These are phyloP conservation scores for Sclerotinia glacialis DNA, from an alignment of 2,329 filamentous ascomycete species.

Conservation along the genomic window DNA sequence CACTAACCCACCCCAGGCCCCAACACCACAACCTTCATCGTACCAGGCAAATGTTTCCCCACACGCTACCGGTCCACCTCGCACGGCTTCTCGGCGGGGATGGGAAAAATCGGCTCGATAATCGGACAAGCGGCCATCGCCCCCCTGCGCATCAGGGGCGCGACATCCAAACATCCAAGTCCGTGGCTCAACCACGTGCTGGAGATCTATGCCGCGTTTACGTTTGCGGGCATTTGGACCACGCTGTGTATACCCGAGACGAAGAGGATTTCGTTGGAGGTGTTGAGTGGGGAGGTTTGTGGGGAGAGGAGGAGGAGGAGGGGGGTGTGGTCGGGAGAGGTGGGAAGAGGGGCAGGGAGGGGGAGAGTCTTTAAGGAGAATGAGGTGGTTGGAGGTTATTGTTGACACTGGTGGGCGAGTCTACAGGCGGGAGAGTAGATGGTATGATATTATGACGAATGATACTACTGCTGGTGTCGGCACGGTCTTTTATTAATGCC, in stretches of 20 bases:
- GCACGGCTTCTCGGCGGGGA: conserved; percentile 41
- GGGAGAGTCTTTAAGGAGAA: not conserved
- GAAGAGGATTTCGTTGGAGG: conserved; percentile 70
- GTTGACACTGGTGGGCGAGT: not conserved
- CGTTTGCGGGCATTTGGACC: conserved; percentile 68
- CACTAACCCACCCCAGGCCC: conserved; percentile 24
- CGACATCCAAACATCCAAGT: conserved; percentile 24
- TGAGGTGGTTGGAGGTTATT: not conserved
- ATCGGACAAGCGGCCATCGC: conserved; percentile 52
- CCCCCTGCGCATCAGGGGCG: conserved; percentile 49
- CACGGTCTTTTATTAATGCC: not conserved
- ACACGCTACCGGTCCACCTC: conserved; percentile 40
- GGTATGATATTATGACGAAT: not conserved
- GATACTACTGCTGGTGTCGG: not conserved
- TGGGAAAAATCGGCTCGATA: conserved; percentile 41
- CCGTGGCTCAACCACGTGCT: conserved; percentile 69
- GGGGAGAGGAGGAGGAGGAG: not conserved
- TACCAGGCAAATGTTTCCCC: conserved; percentile 42
- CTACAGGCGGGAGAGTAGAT: not conserved
- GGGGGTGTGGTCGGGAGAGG: too few relatives aligned
- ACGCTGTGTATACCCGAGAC: conserved; percentile 74
- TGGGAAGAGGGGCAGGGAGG: too few relatives aligned
- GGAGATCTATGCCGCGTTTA: conserved; percentile 77
- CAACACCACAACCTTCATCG: conserved; percentile 42
- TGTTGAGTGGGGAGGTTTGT: conserved; percentile 59